Evolutionary conservation across 331 rosid genomes (phyloP).

Genomic region (Quercus lobata): DNA sequence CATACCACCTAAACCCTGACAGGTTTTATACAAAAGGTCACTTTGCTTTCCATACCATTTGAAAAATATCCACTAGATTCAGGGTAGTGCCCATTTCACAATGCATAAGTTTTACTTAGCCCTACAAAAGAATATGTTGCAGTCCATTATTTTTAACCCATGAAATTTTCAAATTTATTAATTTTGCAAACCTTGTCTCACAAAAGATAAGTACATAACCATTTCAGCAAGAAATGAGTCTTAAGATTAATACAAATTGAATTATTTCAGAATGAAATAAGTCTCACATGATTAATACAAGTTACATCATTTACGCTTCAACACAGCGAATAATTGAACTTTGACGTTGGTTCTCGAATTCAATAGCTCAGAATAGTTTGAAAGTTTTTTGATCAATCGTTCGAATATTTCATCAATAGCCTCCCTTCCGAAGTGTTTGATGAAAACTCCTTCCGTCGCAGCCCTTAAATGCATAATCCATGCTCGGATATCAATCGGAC

Average conservation of each 20-base stretch:
- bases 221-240: background rate
- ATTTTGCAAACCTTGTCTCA: no score
- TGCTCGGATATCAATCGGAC: conserved; percentile 4
- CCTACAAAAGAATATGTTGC: no score
- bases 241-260: background rate
- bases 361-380: background rate
- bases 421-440: conserved; percentile 27
- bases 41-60: no score
- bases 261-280: background rate
- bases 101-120: no score
- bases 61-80: no score
- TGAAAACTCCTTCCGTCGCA: conserved; percentile 41
- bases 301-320: conserved; percentile 27
- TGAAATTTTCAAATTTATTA: no score
- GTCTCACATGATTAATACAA: background rate
- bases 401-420: conserved; percentile 33
- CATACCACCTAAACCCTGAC: no score
- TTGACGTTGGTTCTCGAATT: conserved; percentile 26
- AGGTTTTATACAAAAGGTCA: no score
- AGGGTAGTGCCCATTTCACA: no score
- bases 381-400: conserved; percentile 18
- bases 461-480: conserved; percentile 42
- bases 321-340: conserved; percentile 31
- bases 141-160: no score
- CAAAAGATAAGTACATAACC: no score